Percentiles rank a stretch among this genome's conserved stretches.
These are phyloP conservation scores for Paraphoma sp. DNA, from an alignment of 2,329 filamentous ascomycete species.

Conservation along the genomic window DNA sequence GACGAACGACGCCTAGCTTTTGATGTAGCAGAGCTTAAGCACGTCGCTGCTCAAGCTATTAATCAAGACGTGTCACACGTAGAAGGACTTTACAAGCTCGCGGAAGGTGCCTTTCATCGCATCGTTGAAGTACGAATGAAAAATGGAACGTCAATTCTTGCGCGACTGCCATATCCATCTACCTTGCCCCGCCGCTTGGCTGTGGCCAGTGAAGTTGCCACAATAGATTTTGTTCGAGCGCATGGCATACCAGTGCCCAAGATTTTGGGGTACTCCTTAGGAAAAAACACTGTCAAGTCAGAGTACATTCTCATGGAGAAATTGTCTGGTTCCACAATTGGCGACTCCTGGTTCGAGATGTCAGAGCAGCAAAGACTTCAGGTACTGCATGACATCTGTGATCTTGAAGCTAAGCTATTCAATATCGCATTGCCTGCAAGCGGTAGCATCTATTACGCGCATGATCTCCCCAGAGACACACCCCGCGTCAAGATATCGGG, in stretches of 20 bases:
- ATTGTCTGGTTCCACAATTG: slow-evolving; percentile 23
- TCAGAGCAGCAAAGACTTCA: slow-evolving; percentile 25
- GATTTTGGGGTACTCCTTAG: slow-evolving; percentile 28
- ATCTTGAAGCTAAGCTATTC: no score
- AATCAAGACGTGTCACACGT: slow-evolving; percentile 21
- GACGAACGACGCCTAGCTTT: slow-evolving; percentile 25
- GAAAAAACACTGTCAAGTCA: slow-evolving; percentile 28
- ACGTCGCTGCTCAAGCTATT: slow-evolving; percentile 24
- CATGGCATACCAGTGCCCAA: slow-evolving; percentile 33
- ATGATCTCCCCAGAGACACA: no score
- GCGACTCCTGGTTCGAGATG: slow-evolving; percentile 27
- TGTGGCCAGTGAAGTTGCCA: slow-evolving; percentile 50
- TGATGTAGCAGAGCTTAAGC: slow-evolving; percentile 27
- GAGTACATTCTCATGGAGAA: slow-evolving; percentile 45
- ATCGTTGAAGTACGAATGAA: slow-evolving; percentile 38
- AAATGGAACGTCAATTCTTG: slow-evolving; percentile 36
- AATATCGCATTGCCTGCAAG: background rate
- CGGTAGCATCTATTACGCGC: background rate
- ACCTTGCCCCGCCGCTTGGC: slow-evolving; percentile 35
- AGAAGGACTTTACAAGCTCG: slow-evolving; percentile 37
- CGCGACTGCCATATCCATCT: slow-evolving; percentile 43
- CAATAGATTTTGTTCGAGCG: slow-evolving; percentile 37
- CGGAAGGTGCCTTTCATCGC: slow-evolving; percentile 48
- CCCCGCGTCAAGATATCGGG: slow-evolving; percentile 10
- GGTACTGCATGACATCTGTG: slow-evolving; percentile 9